These are phyloP conservation scores for Dryas octopetala DNA, from an alignment of 306 rosid genomes.

Conservation along the genomic window DNA sequence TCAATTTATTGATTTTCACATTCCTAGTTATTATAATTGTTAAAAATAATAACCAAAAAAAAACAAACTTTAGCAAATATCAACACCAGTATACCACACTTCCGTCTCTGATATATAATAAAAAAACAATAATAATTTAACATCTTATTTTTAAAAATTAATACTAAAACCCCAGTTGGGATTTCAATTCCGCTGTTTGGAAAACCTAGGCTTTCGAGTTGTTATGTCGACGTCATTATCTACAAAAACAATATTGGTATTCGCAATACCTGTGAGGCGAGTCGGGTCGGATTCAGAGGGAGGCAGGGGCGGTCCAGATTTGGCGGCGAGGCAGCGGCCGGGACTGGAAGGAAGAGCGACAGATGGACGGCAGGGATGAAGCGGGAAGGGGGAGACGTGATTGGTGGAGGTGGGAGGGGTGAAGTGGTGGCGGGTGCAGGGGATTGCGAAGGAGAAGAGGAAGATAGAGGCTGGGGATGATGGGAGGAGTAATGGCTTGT, in stretches of 20 bases:
- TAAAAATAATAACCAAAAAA: too few species aligned
- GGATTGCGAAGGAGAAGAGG: constrained; percentile 11
- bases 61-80: background rate
- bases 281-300: constrained; percentile 53
- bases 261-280: constrained; percentile 30
- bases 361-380: constrained; percentile 30
- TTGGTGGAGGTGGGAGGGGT: constrained; percentile 6
- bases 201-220: background rate
- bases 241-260: background rate
- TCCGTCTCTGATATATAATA: background rate
- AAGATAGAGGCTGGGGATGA: constrained; percentile 14
- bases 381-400: constrained; percentile 24
- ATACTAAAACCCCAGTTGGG: background rate
- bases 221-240: background rate
- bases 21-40: too few species aligned
- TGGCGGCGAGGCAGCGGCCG: constrained; percentile 44
- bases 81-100: background rate
- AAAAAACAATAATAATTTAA: background rate
- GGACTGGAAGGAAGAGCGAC: constrained; percentile 28
- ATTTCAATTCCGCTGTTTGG: background rate
- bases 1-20: too few species aligned
- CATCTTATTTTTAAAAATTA: background rate
- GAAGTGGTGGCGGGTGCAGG: constrained; percentile 8
- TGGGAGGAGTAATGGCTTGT: background rate
- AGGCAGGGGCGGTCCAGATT: constrained; percentile 32